Evolutionary conservation across 345 rosid genomes (phyloP).

Genomic region (Draba incana): DNA sequence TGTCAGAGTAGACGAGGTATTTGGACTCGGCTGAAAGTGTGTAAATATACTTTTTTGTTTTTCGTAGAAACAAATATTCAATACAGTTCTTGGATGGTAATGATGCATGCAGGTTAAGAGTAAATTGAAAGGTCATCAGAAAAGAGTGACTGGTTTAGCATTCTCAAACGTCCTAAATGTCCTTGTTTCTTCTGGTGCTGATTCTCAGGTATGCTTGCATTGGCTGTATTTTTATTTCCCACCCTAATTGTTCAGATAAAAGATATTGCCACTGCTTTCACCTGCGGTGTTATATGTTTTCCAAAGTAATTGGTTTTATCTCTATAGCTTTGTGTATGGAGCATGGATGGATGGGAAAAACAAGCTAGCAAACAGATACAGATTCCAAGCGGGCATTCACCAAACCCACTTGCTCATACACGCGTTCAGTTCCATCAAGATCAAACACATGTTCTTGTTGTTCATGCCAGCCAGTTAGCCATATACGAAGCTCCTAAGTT

Average conservation of each 20-base stretch:
- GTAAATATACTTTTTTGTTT: constrained; percentile 2
- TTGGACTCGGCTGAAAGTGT: neutral
- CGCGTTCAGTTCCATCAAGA: constrained; percentile 54
- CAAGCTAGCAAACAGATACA: constrained; percentile 47
- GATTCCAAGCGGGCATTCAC: constrained; percentile 41
- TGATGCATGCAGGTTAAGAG: constrained; percentile 60
- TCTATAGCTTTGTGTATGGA: constrained; percentile 73
- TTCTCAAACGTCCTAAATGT: constrained; percentile 69
- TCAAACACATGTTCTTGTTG: constrained; percentile 45
- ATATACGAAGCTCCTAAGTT: constrained; percentile 48
- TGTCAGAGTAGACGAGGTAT: constrained; percentile 84
- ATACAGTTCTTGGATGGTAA: constrained; percentile 20
- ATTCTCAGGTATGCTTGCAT: constrained; percentile 63
- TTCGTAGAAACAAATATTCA: constrained; percentile 6
- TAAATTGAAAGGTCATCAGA: constrained; percentile 82
- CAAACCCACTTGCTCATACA: constrained; percentile 48
- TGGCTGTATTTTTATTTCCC: constrained; percentile 11
- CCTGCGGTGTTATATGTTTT: constrained; percentile 13
- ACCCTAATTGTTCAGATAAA: neutral
- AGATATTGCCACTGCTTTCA: constrained; percentile 2
- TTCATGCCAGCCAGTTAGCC: constrained; percentile 49
- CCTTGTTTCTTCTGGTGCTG: constrained; percentile 86
- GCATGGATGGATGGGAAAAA: constrained; percentile 81
- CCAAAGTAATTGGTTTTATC: neutral
- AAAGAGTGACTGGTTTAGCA: constrained; percentile 78